phyloP scores from a whole-genome alignment of 2,329 filamentous ascomycete species.

The Penicillium sp. region DNA sequence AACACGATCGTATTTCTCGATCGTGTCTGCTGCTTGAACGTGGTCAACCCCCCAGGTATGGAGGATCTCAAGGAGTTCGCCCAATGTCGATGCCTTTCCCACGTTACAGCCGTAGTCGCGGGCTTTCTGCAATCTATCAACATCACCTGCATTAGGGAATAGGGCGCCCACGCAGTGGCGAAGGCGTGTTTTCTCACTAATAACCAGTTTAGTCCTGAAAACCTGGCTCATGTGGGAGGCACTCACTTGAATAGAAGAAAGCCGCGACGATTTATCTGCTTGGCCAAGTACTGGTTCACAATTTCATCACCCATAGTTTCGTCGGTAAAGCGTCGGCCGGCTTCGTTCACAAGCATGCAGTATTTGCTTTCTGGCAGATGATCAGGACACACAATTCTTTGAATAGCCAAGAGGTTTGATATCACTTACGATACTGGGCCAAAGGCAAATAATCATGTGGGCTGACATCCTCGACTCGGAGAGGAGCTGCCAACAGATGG shows the following conservation, averaged over 20 bases:
- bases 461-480: constrained; percentile 27
- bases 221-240: background rate
- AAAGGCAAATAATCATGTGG: constrained; percentile 31
- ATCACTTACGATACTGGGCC: constrained; percentile 31
- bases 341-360: constrained; percentile 31
- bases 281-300: constrained; percentile 34
- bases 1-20: constrained; percentile 28
- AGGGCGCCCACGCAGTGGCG: constrained; percentile 28
- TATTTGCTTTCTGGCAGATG: constrained; percentile 29
- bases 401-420: background rate
- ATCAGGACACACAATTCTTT: background rate
- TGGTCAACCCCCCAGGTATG: constrained; percentile 29
- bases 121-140: constrained; percentile 34
- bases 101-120: constrained; percentile 33
- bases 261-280: constrained; percentile 32
- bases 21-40: constrained; percentile 22
- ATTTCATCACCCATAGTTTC: constrained; percentile 35
- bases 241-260: constrained; percentile 32
- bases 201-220: background rate
- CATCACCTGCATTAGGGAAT: constrained; percentile 32
- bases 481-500: constrained; percentile 32
- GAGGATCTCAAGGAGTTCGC: constrained; percentile 23
- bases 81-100: constrained; percentile 24
- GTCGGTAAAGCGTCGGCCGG: constrained; percentile 29
- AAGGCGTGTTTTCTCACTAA: constrained; percentile 29